phyloP scores from a whole-genome alignment of 768 basidiomycete genomes.

The Boletus tomentosulus region DNA sequence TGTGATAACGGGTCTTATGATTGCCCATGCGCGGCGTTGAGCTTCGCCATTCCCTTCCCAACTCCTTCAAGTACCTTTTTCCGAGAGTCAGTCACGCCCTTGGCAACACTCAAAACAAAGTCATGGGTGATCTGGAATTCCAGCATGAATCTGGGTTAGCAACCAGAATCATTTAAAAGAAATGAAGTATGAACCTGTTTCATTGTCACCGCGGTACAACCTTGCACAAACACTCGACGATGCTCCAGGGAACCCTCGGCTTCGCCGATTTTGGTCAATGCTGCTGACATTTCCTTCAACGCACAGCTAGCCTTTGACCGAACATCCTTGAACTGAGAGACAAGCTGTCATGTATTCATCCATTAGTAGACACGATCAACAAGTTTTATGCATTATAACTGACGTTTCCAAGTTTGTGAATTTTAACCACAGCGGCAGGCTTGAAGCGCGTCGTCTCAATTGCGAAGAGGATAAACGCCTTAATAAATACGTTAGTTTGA shows the following conservation, averaged over 20 bases:
- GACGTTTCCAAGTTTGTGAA: constrained; percentile 70
- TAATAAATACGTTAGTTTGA: constrained; percentile 1
- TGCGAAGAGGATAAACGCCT: constrained; percentile 72
- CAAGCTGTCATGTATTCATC: constrained; percentile 44
- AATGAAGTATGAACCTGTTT: constrained; percentile 29
- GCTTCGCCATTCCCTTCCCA: constrained; percentile 62
- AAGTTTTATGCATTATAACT: constrained; percentile 21
- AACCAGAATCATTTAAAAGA: neutral
- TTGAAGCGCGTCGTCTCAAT: constrained; percentile 76
- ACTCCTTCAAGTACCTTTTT: constrained; percentile 70
- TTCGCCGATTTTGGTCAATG: constrained; percentile 49
- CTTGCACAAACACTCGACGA: constrained; percentile 49
- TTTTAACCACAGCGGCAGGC: constrained; percentile 59
- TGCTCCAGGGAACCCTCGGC: constrained; percentile 47
- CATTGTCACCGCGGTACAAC: constrained; percentile 41
- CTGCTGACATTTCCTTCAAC: constrained; percentile 55
- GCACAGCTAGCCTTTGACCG: constrained; percentile 48
- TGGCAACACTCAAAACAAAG: constrained; percentile 55
- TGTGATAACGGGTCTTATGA: constrained; percentile 9
- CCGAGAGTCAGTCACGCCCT: constrained; percentile 64
- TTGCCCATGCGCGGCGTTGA: constrained; percentile 40
- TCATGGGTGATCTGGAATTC: constrained; percentile 57
- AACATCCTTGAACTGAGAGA: constrained; percentile 60
- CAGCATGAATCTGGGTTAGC: neutral
- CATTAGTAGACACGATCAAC: neutral